These are phyloP conservation scores for Cadophora sp. DNA, from an alignment of 2,329 filamentous ascomycete species.

Conservation along the genomic window DNA sequence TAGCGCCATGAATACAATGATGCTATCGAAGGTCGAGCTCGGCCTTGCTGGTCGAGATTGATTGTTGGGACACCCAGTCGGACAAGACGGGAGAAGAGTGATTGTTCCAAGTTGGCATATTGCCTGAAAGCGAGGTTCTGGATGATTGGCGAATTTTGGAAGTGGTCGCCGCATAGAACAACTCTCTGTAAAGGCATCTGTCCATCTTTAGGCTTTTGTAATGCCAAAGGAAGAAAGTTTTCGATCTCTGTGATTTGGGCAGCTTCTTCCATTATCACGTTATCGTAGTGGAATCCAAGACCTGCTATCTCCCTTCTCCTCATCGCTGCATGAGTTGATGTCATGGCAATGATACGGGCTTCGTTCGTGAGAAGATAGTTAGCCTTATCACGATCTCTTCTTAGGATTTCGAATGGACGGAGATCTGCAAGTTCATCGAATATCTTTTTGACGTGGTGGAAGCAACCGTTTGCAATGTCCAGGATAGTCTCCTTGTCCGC, in stretches of 20 bases:
- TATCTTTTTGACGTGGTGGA: constrained; percentile 86
- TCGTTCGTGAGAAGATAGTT: constrained; percentile 96
- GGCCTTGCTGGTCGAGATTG: constrained; percentile 90
- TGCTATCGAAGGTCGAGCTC: constrained; percentile 85
- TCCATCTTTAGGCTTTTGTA: constrained; percentile 81
- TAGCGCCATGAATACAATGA: constrained; percentile 95
- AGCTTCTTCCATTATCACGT: constrained; percentile 97
- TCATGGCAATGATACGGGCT: constrained; percentile 98
- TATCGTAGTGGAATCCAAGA: constrained; percentile 97
- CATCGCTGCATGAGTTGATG: constrained; percentile 96
- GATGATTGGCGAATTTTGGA: constrained; percentile 95
- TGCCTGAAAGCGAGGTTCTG: constrained; percentile 94
- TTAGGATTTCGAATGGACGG: constrained; percentile 91
- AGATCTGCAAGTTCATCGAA: constrained; percentile 94
- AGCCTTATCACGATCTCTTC: constrained; percentile 87
- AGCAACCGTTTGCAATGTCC: constrained; percentile 83
- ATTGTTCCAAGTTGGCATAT: constrained; percentile 96
- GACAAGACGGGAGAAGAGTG: constrained; percentile 88
- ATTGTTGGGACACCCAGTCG: constrained; percentile 92
- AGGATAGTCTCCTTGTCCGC: constrained; percentile 70
- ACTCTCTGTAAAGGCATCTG: constrained; percentile 83
- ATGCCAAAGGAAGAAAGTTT: constrained; percentile 92
- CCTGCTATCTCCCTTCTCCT: constrained; percentile 86
- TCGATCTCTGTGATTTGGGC: constrained; percentile 98
- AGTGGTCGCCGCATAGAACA: constrained; percentile 92